These are phyloP conservation scores for Saccharomyces jurei DNA, from an alignment of 805 yeast species.

Conservation along the genomic window DNA sequence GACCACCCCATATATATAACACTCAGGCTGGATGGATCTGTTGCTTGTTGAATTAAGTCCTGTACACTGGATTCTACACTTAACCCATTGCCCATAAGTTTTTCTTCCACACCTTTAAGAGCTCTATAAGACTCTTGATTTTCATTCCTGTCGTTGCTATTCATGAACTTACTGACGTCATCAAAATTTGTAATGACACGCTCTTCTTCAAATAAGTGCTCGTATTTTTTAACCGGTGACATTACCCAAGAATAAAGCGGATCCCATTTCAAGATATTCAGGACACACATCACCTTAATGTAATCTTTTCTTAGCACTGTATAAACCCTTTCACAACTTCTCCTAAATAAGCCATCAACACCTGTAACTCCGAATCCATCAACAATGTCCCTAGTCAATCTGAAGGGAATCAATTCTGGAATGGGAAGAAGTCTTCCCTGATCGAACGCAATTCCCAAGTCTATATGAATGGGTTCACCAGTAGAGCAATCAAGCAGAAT, in stretches of 20 bases:
- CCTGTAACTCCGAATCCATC: constrained; percentile 94
- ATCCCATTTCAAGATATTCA: constrained; percentile 84
- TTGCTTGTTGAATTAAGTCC: constrained; percentile 72
- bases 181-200: constrained; percentile 4
- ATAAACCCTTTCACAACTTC: constrained; percentile 66
- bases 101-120: constrained; percentile 59
- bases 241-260: constrained; percentile 89
- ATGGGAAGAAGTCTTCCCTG: constrained; percentile 77
- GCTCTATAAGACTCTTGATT: constrained; percentile 78
- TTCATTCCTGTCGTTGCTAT: constrained; percentile 22
- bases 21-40: constrained; percentile 57
- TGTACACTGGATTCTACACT: constrained; percentile 80
- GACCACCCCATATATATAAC: constrained; percentile 80
- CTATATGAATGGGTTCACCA: constrained; percentile 94
- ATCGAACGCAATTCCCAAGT: constrained; percentile 92
- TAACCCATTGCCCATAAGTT: constrained; percentile 56
- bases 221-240: constrained; percentile 60
- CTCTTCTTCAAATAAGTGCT: constrained; percentile 25
- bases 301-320: constrained; percentile 55
- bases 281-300: constrained; percentile 66
- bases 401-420: constrained; percentile 91
- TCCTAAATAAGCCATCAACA: constrained; percentile 63
- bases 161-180: constrained; percentile 3
- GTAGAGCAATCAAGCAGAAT: constrained; percentile 69
- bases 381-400: constrained; percentile 81